Evolutionary conservation across 208 protist genomes (phyloP), one percentile per base, ranked within the genome.

Genomic region (Crithidia expoeki): DNA sequence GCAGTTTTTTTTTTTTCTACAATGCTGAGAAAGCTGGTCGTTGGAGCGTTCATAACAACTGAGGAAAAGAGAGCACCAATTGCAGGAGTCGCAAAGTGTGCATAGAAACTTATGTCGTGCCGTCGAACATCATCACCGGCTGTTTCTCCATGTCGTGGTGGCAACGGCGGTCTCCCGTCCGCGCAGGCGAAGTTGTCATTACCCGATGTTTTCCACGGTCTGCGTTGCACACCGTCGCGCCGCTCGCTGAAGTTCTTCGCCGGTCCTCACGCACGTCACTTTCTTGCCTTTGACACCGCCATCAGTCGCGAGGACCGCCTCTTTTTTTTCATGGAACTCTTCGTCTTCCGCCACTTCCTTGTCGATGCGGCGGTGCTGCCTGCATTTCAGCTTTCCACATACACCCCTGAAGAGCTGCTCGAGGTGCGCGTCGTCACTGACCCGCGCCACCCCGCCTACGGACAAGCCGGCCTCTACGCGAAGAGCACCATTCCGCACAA

Each of bases 401-500:
- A 96, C 77, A 51, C 75, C 0, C 92, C 92, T 4, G 86, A 92
- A 51, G 72, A 94, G 53, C 69, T 87, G 34, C 81, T 94, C 52
- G 89, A 96, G 76, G 76, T 96, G 51, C 85, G 92, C 27, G 82
- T 95, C 2, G 77, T 95, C 19, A 87, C 84, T 12, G 86, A 95
- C 68, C 78, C 72, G 17, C 81, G 76, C 0, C 92, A 96, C 55
- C 92, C 92, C 4, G 92, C 92, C 11, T 96, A 87, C 70, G 88
- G 92, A n/a, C 92, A 96, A 61, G 79, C 85, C 5, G 92, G 89
- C 0, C 86, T 96, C 23, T 95, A 89, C 72, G 92, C 89, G 3
- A 89, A 83, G 58, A 60, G 56, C 30, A 63, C 66, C 10, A 95
- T 96, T 28, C 81, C 89, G 0, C 46, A 70, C 46, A 92, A 94